Evolutionary conservation across 768 basidiomycete species (phyloP).

Genomic region (Cyathus striatus): DNA sequence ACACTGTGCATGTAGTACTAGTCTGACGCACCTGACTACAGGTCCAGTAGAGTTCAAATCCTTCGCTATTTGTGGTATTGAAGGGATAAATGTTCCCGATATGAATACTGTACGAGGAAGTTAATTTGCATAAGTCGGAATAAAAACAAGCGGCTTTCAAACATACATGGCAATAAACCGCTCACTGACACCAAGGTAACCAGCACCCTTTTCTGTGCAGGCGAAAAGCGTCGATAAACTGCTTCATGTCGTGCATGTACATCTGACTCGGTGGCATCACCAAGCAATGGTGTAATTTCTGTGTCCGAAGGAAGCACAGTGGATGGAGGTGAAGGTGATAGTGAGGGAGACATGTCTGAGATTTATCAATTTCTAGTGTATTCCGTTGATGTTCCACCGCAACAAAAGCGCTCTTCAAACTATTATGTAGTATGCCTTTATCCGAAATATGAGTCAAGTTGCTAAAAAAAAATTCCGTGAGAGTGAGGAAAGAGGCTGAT

Average conservation of each 20-base stretch:
- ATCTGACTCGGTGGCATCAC: background rate
- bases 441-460: no score
- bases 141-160: constrained; percentile 34
- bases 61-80: constrained; percentile 56
- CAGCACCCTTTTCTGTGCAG: constrained; percentile 37
- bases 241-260: constrained; percentile 2
- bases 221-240: constrained; percentile 44
- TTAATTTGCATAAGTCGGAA: constrained; percentile 42
- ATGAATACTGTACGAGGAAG: constrained; percentile 53
- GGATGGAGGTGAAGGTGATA: no score
- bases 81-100: constrained; percentile 55
- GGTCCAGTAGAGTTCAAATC: constrained; percentile 48
- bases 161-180: constrained; percentile 50
- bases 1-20: background rate
- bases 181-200: constrained; percentile 45
- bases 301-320: no score
- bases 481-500: no score
- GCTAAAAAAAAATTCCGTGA: no score
- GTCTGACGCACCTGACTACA: constrained; percentile 41
- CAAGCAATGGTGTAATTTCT: background rate
- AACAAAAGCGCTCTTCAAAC: no score
- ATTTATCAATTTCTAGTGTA: no score
- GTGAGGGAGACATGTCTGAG: no score
- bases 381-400: no score
- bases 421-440: no score